Conservation (phyloP, 768 basidiomycete species). For the Infundibulicybe gibba region DNA sequence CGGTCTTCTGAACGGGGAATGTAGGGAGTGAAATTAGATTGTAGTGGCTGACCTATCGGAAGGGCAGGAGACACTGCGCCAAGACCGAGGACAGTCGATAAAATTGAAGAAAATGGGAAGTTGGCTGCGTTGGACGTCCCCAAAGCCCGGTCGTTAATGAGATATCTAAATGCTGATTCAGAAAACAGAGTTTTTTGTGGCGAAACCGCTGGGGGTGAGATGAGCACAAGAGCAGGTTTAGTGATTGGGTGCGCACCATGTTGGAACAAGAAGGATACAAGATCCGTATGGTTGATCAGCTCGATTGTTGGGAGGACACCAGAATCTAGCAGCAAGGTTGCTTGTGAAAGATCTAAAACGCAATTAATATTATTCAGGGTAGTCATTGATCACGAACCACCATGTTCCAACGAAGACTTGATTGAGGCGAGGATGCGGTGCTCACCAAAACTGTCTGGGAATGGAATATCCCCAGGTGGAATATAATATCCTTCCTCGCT, state of each 20-base stretch:
- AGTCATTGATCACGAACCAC: conserved; percentile 22
- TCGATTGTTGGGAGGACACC: conserved; percentile 34
- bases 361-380: conserved; percentile 2
- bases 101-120: conserved; percentile 30
- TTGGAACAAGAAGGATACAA: conserved; percentile 37
- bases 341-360: conserved; percentile 33
- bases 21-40: too few species aligned
- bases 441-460: conserved; percentile 11
- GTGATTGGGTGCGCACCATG: conserved; percentile 26
- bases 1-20: conserved; percentile 12
- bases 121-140: conserved; percentile 11
- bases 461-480: not conserved
- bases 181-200: conserved; percentile 12
- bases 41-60: too few species aligned
- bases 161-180: conserved; percentile 24
- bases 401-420: conserved; percentile 20
- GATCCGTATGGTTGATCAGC: conserved; percentile 18
- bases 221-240: conserved; percentile 4
- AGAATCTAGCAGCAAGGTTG: conserved; percentile 35
- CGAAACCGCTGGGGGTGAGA: conserved; percentile 22
- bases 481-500: not conserved
- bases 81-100: conserved; percentile 35
- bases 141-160: conserved; percentile 29
- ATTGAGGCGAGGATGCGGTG: conserved; percentile 23
- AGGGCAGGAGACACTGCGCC: conserved; percentile 28